Percentiles rank a stretch among this genome's conserved stretches.
Conservation (phyloP, 1,284 basidiomycete genomes). For the Apiotrichum gracile region DNA sequence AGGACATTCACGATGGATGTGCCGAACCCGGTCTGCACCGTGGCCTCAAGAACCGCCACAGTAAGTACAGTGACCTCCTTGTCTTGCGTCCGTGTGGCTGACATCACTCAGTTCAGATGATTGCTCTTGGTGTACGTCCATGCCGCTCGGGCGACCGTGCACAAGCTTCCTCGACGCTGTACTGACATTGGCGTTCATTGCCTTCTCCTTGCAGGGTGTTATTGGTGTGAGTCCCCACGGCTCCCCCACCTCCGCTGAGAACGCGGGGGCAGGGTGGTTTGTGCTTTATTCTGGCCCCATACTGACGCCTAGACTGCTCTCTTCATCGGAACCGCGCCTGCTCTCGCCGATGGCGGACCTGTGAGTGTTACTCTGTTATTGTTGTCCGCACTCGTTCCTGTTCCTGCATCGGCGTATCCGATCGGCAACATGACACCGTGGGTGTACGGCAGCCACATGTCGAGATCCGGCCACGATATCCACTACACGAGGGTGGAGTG, state of each 20-base stretch:
- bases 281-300: neutral
- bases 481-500: too few relatives aligned
- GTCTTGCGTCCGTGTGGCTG: neutral
- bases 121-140: slow-evolving; percentile 13
- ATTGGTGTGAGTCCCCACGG: slow-evolving; percentile 9
- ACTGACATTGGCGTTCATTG: too few relatives aligned
- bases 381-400: too few relatives aligned
- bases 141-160: neutral
- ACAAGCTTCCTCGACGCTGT: neutral
- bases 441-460: too few relatives aligned
- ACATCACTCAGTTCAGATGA: slow-evolving; percentile 13
- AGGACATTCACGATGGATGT: neutral
- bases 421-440: neutral
- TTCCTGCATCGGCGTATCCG: neutral
- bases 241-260: neutral
- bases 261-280: neutral
- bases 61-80: slow-evolving; percentile 1
- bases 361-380: slow-evolving; percentile 1
- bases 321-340: slow-evolving; percentile 14
- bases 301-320: slow-evolving; percentile 9
- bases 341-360: slow-evolving; percentile 46
- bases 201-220: slow-evolving; percentile 6
- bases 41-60: slow-evolving; percentile 19
- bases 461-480: too few relatives aligned
- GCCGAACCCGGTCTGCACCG: slow-evolving; percentile 10